A percentile compares a stretch with the other conserved stretches of the same genome.
Conservation (phyloP, 78 protist species). For the Paulinella micropora region DNA sequence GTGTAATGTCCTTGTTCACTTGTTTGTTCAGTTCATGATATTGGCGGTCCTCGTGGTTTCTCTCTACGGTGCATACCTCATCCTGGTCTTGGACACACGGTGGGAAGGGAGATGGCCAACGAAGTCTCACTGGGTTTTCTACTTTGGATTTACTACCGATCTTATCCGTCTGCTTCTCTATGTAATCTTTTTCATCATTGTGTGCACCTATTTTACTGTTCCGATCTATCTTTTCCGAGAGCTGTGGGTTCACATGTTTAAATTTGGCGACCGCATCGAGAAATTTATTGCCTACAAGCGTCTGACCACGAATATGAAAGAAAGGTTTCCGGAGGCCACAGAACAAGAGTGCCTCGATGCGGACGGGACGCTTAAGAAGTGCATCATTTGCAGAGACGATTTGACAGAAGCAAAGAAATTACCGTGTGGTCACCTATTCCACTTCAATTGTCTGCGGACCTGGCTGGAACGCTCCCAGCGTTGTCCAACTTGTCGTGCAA, state of each 20-base stretch:
- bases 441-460: conserved; percentile 65
- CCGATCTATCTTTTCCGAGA: conserved; percentile 74
- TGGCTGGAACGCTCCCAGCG: conserved; percentile 71
- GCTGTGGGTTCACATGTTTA: conserved; percentile 40
- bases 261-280: conserved; percentile 14
- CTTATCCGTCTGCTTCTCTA: conserved; percentile 26
- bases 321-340: conserved; percentile 51
- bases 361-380: conserved; percentile 51
- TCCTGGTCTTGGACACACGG: conserved; percentile 30
- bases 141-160: conserved; percentile 46
- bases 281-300: conserved; percentile 31
- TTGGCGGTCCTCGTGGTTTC: neutral
- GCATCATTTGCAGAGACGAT: conserved; percentile 59
- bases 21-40: neutral
- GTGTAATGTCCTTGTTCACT: too few relatives aligned
- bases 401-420: conserved; percentile 25
- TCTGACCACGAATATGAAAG: conserved; percentile 25
- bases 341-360: conserved; percentile 43
- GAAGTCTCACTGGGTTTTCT: conserved; percentile 49
- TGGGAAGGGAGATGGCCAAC: conserved; percentile 58
- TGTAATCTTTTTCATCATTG: conserved; percentile 35
- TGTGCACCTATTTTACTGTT: conserved; percentile 42
- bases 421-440: conserved; percentile 72
- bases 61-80: conserved; percentile 9
- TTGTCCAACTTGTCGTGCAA: conserved; percentile 68